Percentiles rank a stretch among this genome's conserved stretches.
Evolutionary conservation across 2,329 filamentous ascomycete genomes (phyloP).

Genomic region (Alternaria novae-zelandiae): DNA sequence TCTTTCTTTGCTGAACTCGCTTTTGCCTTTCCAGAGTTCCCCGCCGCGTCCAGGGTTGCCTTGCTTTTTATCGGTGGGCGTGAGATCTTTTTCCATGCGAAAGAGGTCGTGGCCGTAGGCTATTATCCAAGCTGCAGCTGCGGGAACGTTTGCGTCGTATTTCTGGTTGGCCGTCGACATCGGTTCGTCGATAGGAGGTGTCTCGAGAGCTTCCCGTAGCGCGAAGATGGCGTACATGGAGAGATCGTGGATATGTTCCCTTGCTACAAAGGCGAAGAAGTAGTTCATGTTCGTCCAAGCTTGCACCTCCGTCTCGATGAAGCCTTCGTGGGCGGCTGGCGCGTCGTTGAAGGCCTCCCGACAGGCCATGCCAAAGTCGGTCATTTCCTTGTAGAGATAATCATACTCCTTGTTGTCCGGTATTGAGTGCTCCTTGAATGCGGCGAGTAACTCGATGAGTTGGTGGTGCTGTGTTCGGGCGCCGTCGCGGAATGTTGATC

Average conservation of each 20-base stretch:
- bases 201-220: slow-evolving; percentile 39
- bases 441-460: slow-evolving; percentile 29
- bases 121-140: slow-evolving; percentile 39
- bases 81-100: slow-evolving; percentile 34
- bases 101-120: slow-evolving; percentile 29
- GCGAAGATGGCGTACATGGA: slow-evolving; percentile 38
- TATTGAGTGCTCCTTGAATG: slow-evolving; percentile 34
- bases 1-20: slow-evolving; percentile 39
- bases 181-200: slow-evolving; percentile 18
- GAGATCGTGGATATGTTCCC: slow-evolving; percentile 18
- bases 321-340: slow-evolving; percentile 24
- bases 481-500: slow-evolving; percentile 23
- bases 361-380: slow-evolving; percentile 29
- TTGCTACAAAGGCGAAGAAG: slow-evolving; percentile 36
- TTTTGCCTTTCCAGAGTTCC: slow-evolving; percentile 36
- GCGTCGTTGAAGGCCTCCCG: slow-evolving; percentile 42
- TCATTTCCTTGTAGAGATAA: slow-evolving; percentile 27
- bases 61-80: slow-evolving; percentile 30
- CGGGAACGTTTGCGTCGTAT: slow-evolving; percentile 36
- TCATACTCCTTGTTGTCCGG: slow-evolving; percentile 25
- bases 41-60: slow-evolving; percentile 40
- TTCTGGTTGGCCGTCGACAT: slow-evolving; percentile 27
- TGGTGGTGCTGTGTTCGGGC: slow-evolving; percentile 13
- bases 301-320: slow-evolving; percentile 28
- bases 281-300: slow-evolving; percentile 43